Percentiles rank a stretch among this genome's conserved stretches.
Evolutionary conservation across 352 stramenopile species (phyloP).

Genomic region (Phytophthora pinifolia): DNA sequence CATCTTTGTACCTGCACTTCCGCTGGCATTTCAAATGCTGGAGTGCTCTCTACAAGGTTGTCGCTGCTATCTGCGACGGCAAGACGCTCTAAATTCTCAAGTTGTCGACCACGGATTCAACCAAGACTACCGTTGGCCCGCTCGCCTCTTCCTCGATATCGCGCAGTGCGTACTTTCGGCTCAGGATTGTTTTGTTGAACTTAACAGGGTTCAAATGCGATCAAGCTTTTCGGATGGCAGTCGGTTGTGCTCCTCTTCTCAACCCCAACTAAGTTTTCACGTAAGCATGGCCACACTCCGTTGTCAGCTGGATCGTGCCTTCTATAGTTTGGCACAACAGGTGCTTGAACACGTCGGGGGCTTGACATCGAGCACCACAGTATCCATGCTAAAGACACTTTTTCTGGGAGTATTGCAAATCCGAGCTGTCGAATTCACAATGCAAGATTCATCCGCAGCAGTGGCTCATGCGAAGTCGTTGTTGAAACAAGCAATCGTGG

Average conservation of each 20-base stretch:
- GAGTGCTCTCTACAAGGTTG: constrained; percentile 67
- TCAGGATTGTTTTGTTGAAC: constrained; percentile 37
- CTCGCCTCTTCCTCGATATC: constrained; percentile 45
- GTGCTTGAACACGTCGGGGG: constrained; percentile 8
- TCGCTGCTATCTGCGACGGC: constrained; percentile 34
- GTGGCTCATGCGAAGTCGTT: constrained; percentile 42
- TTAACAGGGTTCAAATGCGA: constrained; percentile 40
- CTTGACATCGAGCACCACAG: background rate
- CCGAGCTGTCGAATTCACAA: constrained; percentile 52
- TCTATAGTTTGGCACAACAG: constrained; percentile 22
- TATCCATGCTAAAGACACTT: constrained; percentile 19
- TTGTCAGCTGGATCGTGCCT: constrained; percentile 38
- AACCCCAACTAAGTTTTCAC: constrained; percentile 52
- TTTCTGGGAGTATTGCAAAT: constrained; percentile 62
- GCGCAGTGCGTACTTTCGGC: constrained; percentile 25
- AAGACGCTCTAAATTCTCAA: background rate
- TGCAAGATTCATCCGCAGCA: constrained; percentile 23
- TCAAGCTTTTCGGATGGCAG: constrained; percentile 57
- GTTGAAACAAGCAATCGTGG: constrained; percentile 54
- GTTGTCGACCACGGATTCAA: background rate
- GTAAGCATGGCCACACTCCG: constrained; percentile 43
- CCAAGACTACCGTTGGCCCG: constrained; percentile 13
- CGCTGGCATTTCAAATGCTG: constrained; percentile 71
- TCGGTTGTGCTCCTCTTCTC: constrained; percentile 41
- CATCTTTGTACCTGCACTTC: constrained; percentile 65